phyloP scores from a whole-genome alignment of 345 rosid genomes.

The Laguncularia racemosa region DNA sequence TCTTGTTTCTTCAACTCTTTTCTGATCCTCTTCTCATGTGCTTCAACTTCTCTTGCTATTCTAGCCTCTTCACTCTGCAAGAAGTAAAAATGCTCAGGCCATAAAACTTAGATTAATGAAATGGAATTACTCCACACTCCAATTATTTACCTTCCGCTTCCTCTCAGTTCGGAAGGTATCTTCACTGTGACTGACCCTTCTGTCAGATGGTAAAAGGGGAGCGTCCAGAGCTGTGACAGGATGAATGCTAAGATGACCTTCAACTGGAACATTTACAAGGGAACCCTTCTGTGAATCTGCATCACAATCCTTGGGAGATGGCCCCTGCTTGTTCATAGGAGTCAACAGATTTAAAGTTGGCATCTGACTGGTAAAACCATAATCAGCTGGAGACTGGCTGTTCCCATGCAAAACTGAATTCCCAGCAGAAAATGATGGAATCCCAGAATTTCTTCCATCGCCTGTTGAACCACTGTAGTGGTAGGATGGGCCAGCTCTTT shows the following conservation, averaged over 20 bases:
- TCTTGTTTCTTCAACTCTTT: slow-evolving; percentile 89
- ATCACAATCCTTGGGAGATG: slow-evolving; percentile 36
- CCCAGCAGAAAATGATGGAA: slow-evolving; percentile 24
- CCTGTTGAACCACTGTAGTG: slow-evolving; percentile 29
- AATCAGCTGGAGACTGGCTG: slow-evolving; percentile 31
- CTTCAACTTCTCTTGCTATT: slow-evolving; percentile 77
- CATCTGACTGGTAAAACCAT: slow-evolving; percentile 40
- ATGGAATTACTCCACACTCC: not conserved
- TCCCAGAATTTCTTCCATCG: slow-evolving; percentile 33
- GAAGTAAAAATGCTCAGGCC: slow-evolving; percentile 1
- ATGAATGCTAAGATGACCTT: slow-evolving; percentile 30
- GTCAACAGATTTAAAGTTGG: slow-evolving; percentile 61
- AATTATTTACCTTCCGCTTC: slow-evolving; percentile 55
- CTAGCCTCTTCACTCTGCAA: slow-evolving; percentile 81
- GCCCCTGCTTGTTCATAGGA: slow-evolving; percentile 51
- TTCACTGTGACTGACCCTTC: slow-evolving; percentile 40
- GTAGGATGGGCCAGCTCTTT: slow-evolving; percentile 39
- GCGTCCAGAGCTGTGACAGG: slow-evolving; percentile 33
- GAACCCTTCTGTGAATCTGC: slow-evolving; percentile 35
- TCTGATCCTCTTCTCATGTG: slow-evolving; percentile 76
- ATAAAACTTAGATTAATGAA: no score
- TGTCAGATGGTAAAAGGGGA: slow-evolving; percentile 39
- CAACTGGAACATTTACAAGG: slow-evolving; percentile 24
- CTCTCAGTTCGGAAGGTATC: slow-evolving; percentile 51
- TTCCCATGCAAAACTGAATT: slow-evolving; percentile 25